Conservation (phyloP, 176 grass and related monocot genomes). For the Chloris gayana region DNA sequence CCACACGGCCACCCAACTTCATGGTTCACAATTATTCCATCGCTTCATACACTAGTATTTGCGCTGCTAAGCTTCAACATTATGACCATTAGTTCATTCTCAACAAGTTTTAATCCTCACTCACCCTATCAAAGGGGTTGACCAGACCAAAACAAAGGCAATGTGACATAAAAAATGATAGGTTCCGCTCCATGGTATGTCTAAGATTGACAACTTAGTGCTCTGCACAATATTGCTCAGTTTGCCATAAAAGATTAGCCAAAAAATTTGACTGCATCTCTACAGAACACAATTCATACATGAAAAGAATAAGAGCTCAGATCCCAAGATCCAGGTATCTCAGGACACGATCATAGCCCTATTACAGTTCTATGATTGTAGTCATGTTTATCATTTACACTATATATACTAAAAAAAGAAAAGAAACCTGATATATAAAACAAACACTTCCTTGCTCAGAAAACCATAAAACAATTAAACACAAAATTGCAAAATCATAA, state of each 20-base stretch:
- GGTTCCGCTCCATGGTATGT: background rate
- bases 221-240: background rate
- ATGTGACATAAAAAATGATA: background rate
- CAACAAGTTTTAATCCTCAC: background rate
- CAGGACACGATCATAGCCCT: background rate
- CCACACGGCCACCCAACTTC: background rate
- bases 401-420: background rate
- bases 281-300: background rate
- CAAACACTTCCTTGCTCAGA: background rate
- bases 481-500: background rate
- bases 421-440: background rate
- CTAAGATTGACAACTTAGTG: background rate
- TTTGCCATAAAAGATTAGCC: background rate
- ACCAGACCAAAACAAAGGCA: background rate
- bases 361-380: background rate
- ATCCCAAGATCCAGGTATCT: background rate
- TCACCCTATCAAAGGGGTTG: background rate
- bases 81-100: background rate
- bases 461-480: background rate
- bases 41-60: background rate
- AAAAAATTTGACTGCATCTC: background rate
- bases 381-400: background rate
- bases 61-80: background rate
- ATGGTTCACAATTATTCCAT: background rate
- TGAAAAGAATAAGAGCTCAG: background rate